Base-by-base conservation (phyloP, 1,139 yeast genomes). In the Geotrichum klebahnii region DNA sequence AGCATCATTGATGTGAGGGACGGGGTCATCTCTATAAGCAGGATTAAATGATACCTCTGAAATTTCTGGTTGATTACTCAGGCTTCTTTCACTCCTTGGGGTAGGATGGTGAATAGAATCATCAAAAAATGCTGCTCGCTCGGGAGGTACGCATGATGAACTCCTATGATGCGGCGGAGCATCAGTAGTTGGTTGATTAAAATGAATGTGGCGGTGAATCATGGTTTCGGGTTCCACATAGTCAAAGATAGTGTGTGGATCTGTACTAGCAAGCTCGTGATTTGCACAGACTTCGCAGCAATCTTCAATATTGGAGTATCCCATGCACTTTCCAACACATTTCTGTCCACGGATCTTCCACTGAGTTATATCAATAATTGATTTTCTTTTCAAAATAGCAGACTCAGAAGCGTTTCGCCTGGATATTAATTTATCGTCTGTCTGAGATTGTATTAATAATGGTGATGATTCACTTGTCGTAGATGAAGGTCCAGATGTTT, bases 321-420 rank as follows among this genome's bases (percentile, higher is more conserved):
- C 82, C 64, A 75, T 76, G 59, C 82, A 78, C 55, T 75, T 79
- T 1, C 81, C 79, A 36, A 67, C 57, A 22, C 58, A 53, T n/a
- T 62, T 66, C 23, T 65, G 62, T 23, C 69, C 66, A 8, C 61
- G 46, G 9, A 65, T 42, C 12, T 58, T 55, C 39, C 54, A 44
- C 4, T 55, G 56, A 1, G 68, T 61, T 8, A 62, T 41, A 43
- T 65, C 67, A n/a, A 65, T 44, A 3, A 64, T 41, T 17, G 63
- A 57, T 34, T 39, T 39, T n/a, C 39, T 36, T 12, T 40, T 35
- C 5, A 36, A 23, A 48, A 53, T 16, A 14, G 23, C 16, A 16
- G 42, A 8, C 6, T 24, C 32, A n/a, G 33, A n/a, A 5, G 42
- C 14, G 9, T 9, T 4, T 38, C 33, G 16, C 8, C 42, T n/a